Evolutionary conservation across 1,284 basidiomycete species (phyloP), one percentile per base, ranked within the genome.

Genomic region (Sanguinoderma infundibulare): DNA sequence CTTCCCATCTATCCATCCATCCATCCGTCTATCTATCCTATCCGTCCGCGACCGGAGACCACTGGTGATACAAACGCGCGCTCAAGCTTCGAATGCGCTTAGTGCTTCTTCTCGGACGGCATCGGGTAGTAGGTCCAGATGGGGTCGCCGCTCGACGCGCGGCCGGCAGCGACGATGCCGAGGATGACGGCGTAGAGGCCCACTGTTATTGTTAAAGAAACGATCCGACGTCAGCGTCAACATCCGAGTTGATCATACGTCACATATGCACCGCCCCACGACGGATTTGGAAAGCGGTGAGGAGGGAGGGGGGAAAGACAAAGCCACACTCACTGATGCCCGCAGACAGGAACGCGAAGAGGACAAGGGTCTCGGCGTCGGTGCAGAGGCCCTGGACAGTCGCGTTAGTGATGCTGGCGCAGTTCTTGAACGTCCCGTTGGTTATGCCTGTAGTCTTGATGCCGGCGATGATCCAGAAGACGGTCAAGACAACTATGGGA

Each of bases 61-160:
- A 34, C 15, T 20, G 5, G 5, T 8, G 3, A 34, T 7, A 14
- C n/a, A 22, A n/a, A n/a, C n/a, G n/a, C n/a, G n/a, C n/a, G n/a
- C n/a, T n/a, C n/a, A n/a, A n/a, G n/a, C n/a, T n/a, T n/a, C 10
- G 14, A 3, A 34, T 22, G 4, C 20, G 22, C 12, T 35, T 46
- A 55, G 39, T 54, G 53, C 35, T 49, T 53, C 60, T 53, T 61
- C 54, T 46, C 56, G 42, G 17, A 28, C 24, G 34, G 26, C 6
- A 61, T 32, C 17, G 44, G 42, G 55, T 46, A 61, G 17, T 22
- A 8, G 35, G 60, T 61, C 60, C 60, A 61, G 42, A 57, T 55
- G 28, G 59, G 40, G 34, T 61, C 42, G 55, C 60, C 55, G 36
- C 50, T 40, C 15, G 54, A 42, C 2, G 59, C 53, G 24, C 38